Conservation (phyloP, 495 filamentous ascomycete species). For the Venustampulla echinocandica region DNA sequence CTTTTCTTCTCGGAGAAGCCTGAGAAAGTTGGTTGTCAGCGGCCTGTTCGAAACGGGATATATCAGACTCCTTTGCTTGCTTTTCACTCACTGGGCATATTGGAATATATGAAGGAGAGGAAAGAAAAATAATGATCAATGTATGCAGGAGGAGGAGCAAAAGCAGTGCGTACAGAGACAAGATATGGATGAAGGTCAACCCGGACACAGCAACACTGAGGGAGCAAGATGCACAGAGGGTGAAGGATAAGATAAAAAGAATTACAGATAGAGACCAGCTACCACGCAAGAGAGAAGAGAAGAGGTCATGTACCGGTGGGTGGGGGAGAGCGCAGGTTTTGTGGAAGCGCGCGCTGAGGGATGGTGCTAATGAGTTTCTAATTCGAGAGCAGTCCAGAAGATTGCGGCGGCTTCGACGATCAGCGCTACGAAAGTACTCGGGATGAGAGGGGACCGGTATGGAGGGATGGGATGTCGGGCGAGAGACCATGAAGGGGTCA, state of each 20-base stretch:
- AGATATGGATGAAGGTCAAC: slow-evolving; percentile 5
- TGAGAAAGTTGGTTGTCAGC: slow-evolving; percentile 15
- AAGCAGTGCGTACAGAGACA: slow-evolving; percentile 13
- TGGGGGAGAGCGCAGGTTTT: slow-evolving; percentile 42
- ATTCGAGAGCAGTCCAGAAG: slow-evolving; percentile 19
- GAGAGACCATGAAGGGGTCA: no score
- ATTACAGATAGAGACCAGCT: slow-evolving; percentile 48
- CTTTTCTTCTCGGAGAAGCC: slow-evolving; percentile 39
- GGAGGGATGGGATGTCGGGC: no score
- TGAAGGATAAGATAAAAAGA: slow-evolving; percentile 11
- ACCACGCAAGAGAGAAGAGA: slow-evolving; percentile 33
- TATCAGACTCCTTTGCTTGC: no score
- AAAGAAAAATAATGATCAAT: not conserved
- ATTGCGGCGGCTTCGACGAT: slow-evolving; percentile 20
- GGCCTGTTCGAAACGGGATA: no score
- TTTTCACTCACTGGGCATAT: slow-evolving; percentile 11
- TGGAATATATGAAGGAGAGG: slow-evolving; percentile 1
- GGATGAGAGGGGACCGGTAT: slow-evolving; percentile 17
- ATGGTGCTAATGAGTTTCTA: slow-evolving; percentile 13
- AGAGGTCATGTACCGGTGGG: slow-evolving; percentile 26
- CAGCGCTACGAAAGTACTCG: slow-evolving; percentile 10
- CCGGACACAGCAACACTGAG: slow-evolving; percentile 20
- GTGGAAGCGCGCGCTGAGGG: slow-evolving; percentile 36
- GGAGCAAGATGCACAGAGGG: slow-evolving; percentile 1
- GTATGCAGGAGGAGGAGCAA: not conserved